Percentiles rank a stretch among this genome's conserved stretches.
Conservation (phyloP, 495 filamentous ascomycete species). For the Penicillium lividum region DNA sequence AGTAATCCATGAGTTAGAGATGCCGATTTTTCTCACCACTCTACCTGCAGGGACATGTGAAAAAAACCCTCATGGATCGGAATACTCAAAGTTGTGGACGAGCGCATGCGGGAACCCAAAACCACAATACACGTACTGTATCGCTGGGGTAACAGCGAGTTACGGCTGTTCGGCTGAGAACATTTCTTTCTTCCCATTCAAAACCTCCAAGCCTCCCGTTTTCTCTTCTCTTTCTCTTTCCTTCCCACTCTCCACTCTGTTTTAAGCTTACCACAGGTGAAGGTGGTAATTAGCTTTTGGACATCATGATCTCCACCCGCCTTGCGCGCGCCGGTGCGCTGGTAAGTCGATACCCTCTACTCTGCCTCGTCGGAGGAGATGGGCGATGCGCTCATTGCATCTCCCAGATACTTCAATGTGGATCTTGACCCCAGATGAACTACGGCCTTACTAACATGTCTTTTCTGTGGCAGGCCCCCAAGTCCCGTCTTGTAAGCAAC, state of each 20-base stretch:
- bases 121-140: conserved; percentile 39
- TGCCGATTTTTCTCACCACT: background rate
- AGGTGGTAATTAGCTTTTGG: conserved; percentile 44
- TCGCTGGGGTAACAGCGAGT: conserved; percentile 41
- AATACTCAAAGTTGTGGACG: background rate
- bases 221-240: conserved; percentile 35
- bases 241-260: conserved; percentile 41
- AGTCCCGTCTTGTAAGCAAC: conserved; percentile 57
- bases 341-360: conserved; percentile 42
- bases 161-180: conserved; percentile 41
- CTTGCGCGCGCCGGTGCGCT: conserved; percentile 58
- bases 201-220: conserved; percentile 48
- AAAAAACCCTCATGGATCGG: background rate
- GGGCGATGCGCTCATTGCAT: conserved; percentile 8
- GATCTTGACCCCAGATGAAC: background rate
- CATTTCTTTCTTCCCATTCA: conserved; percentile 48
- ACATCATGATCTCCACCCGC: conserved; percentile 57
- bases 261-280: conserved; percentile 38
- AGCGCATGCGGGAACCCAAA: conserved; percentile 29
- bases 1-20: conserved; percentile 10
- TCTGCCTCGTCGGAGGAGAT: conserved; percentile 13
- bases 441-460: conserved; percentile 27
- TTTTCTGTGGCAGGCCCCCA: conserved; percentile 38
- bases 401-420: background rate
- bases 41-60: background rate